A percentile compares a stretch with the other conserved stretches of the same genome.
phyloP scores from a whole-genome alignment of 2,329 filamentous ascomycete genomes.

The Talaromyces sp. region DNA sequence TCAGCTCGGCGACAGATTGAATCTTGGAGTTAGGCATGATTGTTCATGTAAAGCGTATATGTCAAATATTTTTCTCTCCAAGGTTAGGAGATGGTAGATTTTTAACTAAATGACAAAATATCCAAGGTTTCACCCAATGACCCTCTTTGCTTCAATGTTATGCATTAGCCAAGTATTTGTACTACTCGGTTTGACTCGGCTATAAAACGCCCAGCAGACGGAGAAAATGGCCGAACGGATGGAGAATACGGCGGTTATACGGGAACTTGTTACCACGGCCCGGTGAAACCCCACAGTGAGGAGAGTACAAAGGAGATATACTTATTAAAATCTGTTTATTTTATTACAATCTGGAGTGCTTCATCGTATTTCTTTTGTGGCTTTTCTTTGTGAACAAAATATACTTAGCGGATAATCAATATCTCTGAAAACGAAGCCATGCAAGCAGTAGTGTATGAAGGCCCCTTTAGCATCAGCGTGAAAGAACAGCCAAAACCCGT shows the following conservation, averaged over 20 bases:
- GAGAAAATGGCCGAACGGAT: neutral
- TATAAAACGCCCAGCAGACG: neutral
- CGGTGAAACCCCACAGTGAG: neutral
- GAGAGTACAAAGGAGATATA: neutral
- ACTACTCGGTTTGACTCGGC: neutral
- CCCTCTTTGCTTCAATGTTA: neutral
- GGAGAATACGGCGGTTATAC: neutral
- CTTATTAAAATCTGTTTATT: neutral
- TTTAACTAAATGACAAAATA: neutral
- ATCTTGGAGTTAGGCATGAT: neutral
- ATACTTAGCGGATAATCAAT: neutral
- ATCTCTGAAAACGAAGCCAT: conserved; percentile 47
- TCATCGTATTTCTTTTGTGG: neutral
- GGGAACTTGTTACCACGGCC: neutral
- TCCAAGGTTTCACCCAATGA: neutral
- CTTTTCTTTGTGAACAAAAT: neutral
- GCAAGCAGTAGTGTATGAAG: conserved; percentile 80
- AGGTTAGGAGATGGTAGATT: neutral
- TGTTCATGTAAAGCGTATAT: neutral
- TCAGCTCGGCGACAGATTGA: neutral
- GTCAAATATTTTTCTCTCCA: neutral
- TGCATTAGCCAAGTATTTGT: neutral
- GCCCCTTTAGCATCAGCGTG: conserved; percentile 62
- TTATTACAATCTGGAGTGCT: too few relatives aligned
- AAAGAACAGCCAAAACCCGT: conserved; percentile 71